Percentiles rank a stretch among this genome's conserved stretches.
These are phyloP conservation scores for Coccomyxa subellipsoidea DNA, from an alignment of 163 green algal species.

Conservation along the genomic window DNA sequence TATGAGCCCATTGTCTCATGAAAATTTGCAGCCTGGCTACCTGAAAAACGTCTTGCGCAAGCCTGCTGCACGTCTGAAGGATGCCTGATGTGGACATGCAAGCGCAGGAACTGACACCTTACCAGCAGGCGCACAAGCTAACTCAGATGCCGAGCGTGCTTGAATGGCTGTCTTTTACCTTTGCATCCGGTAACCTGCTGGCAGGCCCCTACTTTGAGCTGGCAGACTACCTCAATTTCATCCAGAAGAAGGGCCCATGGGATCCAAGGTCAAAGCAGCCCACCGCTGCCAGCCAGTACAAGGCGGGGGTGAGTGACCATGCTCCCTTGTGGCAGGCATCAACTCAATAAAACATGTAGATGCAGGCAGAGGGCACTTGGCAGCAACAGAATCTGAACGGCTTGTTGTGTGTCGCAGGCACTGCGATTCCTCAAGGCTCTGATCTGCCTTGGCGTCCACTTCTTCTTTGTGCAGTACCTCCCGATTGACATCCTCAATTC, in stretches of 20 bases:
- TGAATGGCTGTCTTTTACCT: constrained; percentile 77
- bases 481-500: constrained; percentile 32
- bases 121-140: constrained; percentile 60
- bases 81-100: not conserved
- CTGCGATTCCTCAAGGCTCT: constrained; percentile 50
- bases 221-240: constrained; percentile 68
- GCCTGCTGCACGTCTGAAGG: not conserved
- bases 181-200: constrained; percentile 83
- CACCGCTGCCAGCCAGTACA: not conserved
- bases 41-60: no score
- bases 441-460: constrained; percentile 50
- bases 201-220: constrained; percentile 83
- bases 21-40: no score
- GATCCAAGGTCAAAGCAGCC: constrained; percentile 13
- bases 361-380: no score
- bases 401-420: constrained; percentile 19
- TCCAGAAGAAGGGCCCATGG: constrained; percentile 40
- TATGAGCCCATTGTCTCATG: no score
- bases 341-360: no score
- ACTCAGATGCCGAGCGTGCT: constrained; percentile 55
- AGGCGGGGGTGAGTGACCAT: not conserved
- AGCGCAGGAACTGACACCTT: constrained; percentile 49
- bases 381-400: no score
- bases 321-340: no score
- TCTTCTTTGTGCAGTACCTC: constrained; percentile 34